Evolutionary conservation across 129 eudicot species (phyloP), one percentile per base, ranked within the genome.

Genomic region (Glebionis coronaria): DNA sequence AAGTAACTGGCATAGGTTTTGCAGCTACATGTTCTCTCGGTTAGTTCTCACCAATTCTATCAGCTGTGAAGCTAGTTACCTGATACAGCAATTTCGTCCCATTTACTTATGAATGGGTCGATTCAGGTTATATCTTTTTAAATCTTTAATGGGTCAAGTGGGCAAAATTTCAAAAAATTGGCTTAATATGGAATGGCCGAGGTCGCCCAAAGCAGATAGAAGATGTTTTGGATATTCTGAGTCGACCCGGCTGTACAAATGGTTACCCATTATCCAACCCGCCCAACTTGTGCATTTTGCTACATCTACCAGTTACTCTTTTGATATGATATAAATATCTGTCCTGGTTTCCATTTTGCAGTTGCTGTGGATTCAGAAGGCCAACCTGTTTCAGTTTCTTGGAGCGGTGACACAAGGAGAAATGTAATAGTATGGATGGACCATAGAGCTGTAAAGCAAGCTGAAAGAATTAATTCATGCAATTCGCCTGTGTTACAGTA

Each of bases 11-110:
- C 27, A 52, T 94, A 70, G 99, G 99, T 61, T 94, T 94, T 87
- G 94, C 97, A 49, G 99, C 99, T 64, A 94, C 99, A 57, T 94
- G 99, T 71, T 94, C 99, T 27, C 97, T 94, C 55, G 99, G 99
- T 94, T 67, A 65, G 85, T 81, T 44, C 27, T 35, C 20, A 38
- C 63, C 50, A 55, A 65, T 27, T 69, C 12, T 28, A 53, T 56
- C 19, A 59, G 40, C 65, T 66, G 46, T 44, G 38, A 44, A 63
- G 47, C 52, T 62, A 75, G 69, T 67, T 79, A 35, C 0, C 1
- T 5, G 40, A 74, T 18, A 66, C 16, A 66, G 46, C 49, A 57
- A 27, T 57, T 56, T 56, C 8, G 11, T 45, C 16, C 13, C 21
- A 15, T 56, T 20, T 56, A 56, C 25, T 54, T 40, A 69, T 21